Conservation (phyloP, 2,329 filamentous ascomycete genomes). For the Colletotrichum phormii region DNA sequence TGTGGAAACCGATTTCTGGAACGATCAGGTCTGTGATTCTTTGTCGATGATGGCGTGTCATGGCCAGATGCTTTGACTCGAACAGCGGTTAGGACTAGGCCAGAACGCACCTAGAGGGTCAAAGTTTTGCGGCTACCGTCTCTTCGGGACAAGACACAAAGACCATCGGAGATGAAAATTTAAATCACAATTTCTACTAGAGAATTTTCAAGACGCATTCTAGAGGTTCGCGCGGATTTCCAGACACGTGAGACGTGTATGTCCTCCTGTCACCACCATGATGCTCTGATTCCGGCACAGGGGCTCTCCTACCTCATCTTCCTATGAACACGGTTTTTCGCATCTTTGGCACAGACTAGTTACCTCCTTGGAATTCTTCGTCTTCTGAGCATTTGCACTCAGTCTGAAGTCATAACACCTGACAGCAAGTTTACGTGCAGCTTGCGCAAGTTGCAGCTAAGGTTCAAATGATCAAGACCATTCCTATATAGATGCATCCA, state of each 20-base stretch:
- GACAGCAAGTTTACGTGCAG: too few species aligned
- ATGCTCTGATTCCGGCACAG: not conserved
- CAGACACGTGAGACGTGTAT: not conserved
- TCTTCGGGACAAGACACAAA: not conserved
- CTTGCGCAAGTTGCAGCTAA: too few species aligned
- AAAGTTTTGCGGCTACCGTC: not conserved
- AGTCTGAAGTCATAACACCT: too few species aligned
- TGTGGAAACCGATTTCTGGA: not conserved
- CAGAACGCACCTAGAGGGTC: not conserved
- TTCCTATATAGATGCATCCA: too few species aligned
- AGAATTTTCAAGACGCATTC: not conserved
- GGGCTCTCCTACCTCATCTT: too few species aligned
- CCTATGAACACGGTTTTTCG: too few species aligned
- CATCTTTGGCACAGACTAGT: too few species aligned
- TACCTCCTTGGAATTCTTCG: too few species aligned
- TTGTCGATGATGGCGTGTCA: not conserved
- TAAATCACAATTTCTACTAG: not conserved
- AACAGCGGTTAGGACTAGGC: not conserved
- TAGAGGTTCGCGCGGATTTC: accelerated
- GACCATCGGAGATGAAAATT: not conserved
- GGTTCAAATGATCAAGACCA: too few species aligned
- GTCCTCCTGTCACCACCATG: not conserved
- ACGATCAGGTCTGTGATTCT: not conserved
- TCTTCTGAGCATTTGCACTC: too few species aligned
- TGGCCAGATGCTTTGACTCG: not conserved